These are phyloP conservation scores for Cubamyces lactineus DNA, from an alignment of 768 basidiomycete species.

Conservation along the genomic window DNA sequence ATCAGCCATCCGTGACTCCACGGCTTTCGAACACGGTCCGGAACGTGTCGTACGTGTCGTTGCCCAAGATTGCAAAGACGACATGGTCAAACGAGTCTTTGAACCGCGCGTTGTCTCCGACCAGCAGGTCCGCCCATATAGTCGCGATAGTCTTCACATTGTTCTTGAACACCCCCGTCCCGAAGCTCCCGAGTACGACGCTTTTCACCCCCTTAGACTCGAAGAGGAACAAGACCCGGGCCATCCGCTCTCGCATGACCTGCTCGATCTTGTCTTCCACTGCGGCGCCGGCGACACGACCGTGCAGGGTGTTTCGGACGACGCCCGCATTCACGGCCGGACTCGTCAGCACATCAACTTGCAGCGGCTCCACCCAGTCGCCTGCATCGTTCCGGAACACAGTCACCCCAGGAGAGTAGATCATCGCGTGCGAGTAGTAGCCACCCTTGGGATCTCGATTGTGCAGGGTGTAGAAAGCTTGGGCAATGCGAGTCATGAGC, in stretches of 20 bases:
- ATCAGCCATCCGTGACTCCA: conserved; percentile 1
- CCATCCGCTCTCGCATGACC: conserved; percentile 74
- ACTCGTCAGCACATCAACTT: conserved; percentile 68
- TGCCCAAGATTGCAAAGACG: conserved; percentile 67
- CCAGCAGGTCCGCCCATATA: conserved; percentile 67
- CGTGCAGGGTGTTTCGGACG: conserved; percentile 37
- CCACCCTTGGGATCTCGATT: conserved; percentile 48
- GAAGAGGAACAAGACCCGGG: conserved; percentile 64
- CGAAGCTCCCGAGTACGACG: conserved; percentile 74
- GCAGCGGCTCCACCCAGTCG: conserved; percentile 55
- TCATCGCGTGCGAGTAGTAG: conserved; percentile 79
- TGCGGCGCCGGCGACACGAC: conserved; percentile 16
- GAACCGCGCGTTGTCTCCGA: conserved; percentile 54
- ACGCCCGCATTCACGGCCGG: conserved; percentile 76
- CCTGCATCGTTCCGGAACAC: conserved; percentile 69
- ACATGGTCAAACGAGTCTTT: conserved; percentile 59
- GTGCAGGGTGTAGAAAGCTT: conserved; percentile 68
- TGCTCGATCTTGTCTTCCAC: conserved; percentile 48
- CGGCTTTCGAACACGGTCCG: conserved; percentile 36
- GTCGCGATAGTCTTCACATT: conserved; percentile 57
- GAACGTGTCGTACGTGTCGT: conserved; percentile 49
- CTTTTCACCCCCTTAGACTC: conserved; percentile 60
- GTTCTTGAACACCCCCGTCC: conserved; percentile 79
- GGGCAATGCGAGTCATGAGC: conserved; percentile 56
- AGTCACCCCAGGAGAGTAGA: conserved; percentile 67